Evolutionary conservation across 331 rosid species (phyloP).

Genomic region (Phaseolus coccineus): DNA sequence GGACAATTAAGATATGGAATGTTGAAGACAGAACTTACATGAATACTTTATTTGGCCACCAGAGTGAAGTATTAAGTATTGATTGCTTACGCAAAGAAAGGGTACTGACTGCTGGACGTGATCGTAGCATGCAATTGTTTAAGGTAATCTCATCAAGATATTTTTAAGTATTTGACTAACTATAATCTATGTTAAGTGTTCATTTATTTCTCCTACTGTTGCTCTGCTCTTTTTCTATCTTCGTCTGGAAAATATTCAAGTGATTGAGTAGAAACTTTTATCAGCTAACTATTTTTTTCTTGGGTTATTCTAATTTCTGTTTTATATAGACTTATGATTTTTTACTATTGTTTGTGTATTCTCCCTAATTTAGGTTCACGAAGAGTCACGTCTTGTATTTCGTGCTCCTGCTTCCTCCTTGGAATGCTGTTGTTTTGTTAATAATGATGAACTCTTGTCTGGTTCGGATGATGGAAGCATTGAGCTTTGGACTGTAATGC

Average conservation of each 20-base stretch:
- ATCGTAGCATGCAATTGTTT: conserved; percentile 87
- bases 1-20: conserved; percentile 94
- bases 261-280: neutral
- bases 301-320: neutral
- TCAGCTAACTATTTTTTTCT: conserved; percentile 2
- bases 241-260: conserved; percentile 11
- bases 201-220: conserved; percentile 26
- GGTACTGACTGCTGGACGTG: conserved; percentile 83
- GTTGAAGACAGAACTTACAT: conserved; percentile 92
- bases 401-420: conserved; percentile 89
- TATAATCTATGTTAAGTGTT: neutral
- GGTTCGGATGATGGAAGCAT: conserved; percentile 95
- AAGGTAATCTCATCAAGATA: conserved; percentile 61
- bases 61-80: conserved; percentile 75
- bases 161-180: conserved; percentile 7
- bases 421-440: conserved; percentile 87
- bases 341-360: conserved; percentile 29
- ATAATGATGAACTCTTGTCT: conserved; percentile 82
- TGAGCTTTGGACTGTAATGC: conserved; percentile 72
- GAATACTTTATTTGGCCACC: conserved; percentile 90
- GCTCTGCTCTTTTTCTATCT: conserved; percentile 6
- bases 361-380: conserved; percentile 76
- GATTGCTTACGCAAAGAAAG: conserved; percentile 94
- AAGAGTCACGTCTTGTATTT: conserved; percentile 87
- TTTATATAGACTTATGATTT: neutral